Evolutionary conservation across 2,329 filamentous ascomycete genomes (phyloP), one percentile per base, ranked within the genome.

Genomic region (Scedosporium apiospermum): DNA sequence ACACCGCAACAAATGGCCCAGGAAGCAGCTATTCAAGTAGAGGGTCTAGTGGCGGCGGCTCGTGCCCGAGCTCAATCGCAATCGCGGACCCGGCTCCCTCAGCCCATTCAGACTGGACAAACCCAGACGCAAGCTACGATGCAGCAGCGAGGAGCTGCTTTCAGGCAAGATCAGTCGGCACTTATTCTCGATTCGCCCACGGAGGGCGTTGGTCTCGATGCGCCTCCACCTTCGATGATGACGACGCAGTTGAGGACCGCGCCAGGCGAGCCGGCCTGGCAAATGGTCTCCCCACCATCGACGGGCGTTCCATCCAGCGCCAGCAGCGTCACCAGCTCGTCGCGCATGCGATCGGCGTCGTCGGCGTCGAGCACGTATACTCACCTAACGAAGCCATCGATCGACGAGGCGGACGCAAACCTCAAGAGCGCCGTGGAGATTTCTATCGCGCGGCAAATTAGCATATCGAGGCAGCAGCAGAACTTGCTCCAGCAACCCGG

Each of bases 381-480:
- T 9, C 68, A 75, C 64, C 58, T 71, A 38, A 73, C 72, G 23
- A 71, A 69, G 63, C 67, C 69, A 3, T 74, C 75, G 10, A 64
- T 71, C 10, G 77, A 80, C 41, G 76, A 79, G 34, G 61, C 72
- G 1, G 76, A 79, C 66, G 70, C 71, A 23, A 77, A 75, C 6
- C 71, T 82, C 14, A 79, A 80, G 65, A 79, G 79, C 53, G 83
- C 85, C 1, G 85, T 87, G 3, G 82, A 88, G 71, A 78, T 87
- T 57, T 88, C 85, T 1, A 88, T 89, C 66, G 86, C 86, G 0
- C 78, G 87, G 1, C 86, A 89, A 70, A 88, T 89, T 66, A 87
- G 83, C 66, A 76, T 89, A 27, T 87, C 85, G 12, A 76, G 81
- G 12, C 79, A 85, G 71, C 87, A 88, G 71, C 77, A 82, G 18